Percentiles rank a stretch among this genome's conserved stretches.
Evolutionary conservation across 2,329 filamentous ascomycete genomes (phyloP).

Genomic region (Verticillium isaacii): DNA sequence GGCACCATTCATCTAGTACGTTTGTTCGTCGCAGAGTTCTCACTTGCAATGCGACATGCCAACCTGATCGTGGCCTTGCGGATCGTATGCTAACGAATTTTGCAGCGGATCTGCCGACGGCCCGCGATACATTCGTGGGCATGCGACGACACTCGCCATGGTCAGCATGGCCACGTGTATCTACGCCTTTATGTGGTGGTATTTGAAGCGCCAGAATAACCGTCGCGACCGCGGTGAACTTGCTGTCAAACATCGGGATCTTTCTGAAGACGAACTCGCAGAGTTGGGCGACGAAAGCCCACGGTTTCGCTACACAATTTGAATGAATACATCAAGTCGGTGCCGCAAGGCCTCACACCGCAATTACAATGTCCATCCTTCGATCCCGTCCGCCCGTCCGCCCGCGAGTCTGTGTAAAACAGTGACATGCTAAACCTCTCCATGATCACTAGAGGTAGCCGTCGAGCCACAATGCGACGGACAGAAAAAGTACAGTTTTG

Average conservation of each 20-base stretch:
- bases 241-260: slow-evolving; percentile 29
- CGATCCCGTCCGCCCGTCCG: neutral
- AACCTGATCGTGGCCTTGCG: neutral
- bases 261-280: slow-evolving; percentile 42
- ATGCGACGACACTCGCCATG: slow-evolving; percentile 40
- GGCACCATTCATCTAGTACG: slow-evolving; percentile 60
- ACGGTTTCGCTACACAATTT: slow-evolving; percentile 40
- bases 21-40: slow-evolving; percentile 38
- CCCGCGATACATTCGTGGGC: slow-evolving; percentile 56
- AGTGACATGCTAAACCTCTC: neutral
- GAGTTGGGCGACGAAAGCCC: slow-evolving; percentile 50
- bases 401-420: neutral
- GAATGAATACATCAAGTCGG: neutral
- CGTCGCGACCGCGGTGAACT: slow-evolving; percentile 33
- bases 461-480: neutral
- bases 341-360: neutral
- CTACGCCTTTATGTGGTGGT: slow-evolving; percentile 31
- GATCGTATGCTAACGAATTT: neutral
- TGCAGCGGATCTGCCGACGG: slow-evolving; percentile 39
- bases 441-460: neutral
- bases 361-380: neutral
- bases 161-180: slow-evolving; percentile 18
- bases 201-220: slow-evolving; percentile 37
- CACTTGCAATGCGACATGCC: neutral
- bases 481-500: neutral